Conservation (phyloP, 2,329 filamentous ascomycete genomes). For the Arachnomyces sp. region DNA sequence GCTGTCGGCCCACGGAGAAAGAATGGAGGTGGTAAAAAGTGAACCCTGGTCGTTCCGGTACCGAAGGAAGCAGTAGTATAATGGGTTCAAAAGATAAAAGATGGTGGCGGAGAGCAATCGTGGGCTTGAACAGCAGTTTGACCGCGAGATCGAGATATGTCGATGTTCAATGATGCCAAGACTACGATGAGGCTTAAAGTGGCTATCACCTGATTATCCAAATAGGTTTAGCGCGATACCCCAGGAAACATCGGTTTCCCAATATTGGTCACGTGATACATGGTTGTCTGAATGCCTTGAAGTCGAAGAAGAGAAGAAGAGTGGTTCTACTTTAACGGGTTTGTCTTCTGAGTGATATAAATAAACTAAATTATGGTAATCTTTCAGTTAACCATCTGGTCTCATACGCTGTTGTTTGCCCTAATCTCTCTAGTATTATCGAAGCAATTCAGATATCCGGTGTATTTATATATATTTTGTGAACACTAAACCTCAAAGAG, state of each 20-base stretch:
- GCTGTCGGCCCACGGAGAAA: no score
- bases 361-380: no score
- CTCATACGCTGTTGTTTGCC: no score
- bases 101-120: constrained; percentile 13
- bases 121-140: constrained; percentile 3
- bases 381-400: no score
- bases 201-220: constrained; percentile 22
- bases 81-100: constrained; percentile 2
- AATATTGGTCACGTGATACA: constrained; percentile 9
- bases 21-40: constrained; percentile 14
- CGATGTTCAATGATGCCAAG: constrained; percentile 15
- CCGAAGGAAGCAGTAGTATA: constrained; percentile 15
- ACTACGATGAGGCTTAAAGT: background rate
- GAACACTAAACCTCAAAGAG: no score
- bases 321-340: no score
- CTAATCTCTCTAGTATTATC: no score
- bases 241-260: background rate
- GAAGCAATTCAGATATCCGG: no score
- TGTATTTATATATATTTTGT: no score
- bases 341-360: no score
- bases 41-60: constrained; percentile 15
- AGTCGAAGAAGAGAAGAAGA: constrained; percentile 1
- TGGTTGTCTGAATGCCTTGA: no score
- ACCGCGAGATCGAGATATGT: constrained; percentile 16
- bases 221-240: constrained; percentile 9